Evolutionary conservation across 139 green algal genomes (phyloP).

Genomic region (Tetraselmis striata): DNA sequence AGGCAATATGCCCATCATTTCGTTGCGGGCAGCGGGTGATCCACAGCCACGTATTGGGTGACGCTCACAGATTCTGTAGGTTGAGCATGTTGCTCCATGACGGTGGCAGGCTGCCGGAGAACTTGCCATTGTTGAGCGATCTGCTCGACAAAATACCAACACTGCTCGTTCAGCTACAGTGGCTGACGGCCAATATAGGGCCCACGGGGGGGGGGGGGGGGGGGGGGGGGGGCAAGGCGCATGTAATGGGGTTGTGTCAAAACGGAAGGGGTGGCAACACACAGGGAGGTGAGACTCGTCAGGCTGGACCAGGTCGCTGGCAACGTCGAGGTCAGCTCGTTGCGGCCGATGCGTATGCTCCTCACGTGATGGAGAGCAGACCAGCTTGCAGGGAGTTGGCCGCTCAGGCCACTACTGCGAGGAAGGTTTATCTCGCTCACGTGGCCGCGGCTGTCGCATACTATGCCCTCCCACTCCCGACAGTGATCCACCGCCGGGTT

Average conservation of each 20-base stretch:
- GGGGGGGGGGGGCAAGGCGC: no score
- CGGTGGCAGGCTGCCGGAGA: background rate
- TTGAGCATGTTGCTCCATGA: background rate
- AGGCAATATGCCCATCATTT: background rate
- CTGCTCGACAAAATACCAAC: background rate
- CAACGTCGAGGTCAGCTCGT: background rate
- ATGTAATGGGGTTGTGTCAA: no score
- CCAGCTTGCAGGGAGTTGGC: background rate
- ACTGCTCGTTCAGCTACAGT: no score
- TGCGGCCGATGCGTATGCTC: background rate
- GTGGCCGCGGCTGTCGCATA: background rate
- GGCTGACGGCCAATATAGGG: no score
- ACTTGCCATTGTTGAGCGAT: background rate
- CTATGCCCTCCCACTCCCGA: background rate
- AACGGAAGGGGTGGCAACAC: no score
- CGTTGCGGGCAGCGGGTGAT: no score
- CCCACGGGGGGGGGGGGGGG: no score
- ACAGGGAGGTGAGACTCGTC: background rate
- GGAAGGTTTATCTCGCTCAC: background rate
- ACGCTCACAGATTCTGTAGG: background rate
- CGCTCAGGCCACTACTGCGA: background rate
- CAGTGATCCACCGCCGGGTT: background rate
- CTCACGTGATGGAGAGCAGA: background rate
- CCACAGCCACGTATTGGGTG: background rate
- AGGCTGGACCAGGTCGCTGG: background rate